phyloP scores from a whole-genome alignment of 2,329 filamentous ascomycete species.

The Elsinoe batatas region DNA sequence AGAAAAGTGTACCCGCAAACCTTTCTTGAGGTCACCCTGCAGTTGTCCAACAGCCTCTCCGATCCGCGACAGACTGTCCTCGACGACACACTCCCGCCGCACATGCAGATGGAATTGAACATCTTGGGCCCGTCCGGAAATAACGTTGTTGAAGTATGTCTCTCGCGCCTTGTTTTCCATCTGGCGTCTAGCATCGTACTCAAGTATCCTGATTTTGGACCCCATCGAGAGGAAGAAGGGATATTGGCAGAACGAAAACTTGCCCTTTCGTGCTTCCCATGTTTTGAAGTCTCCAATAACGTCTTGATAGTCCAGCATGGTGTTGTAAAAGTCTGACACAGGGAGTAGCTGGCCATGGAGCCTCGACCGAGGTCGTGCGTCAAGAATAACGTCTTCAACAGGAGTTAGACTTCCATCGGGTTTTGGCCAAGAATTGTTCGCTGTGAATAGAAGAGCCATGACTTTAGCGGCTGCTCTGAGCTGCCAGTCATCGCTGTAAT shows the following conservation, averaged over 20 bases:
- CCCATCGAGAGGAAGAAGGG: slow-evolving; percentile 86
- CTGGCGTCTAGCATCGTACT: slow-evolving; percentile 77
- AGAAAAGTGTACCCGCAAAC: slow-evolving; percentile 70
- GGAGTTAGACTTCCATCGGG: neutral
- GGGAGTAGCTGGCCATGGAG: slow-evolving; percentile 59
- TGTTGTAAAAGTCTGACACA: slow-evolving; percentile 80
- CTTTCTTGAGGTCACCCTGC: slow-evolving; percentile 82
- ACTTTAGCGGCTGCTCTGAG: slow-evolving; percentile 70
- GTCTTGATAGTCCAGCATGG: slow-evolving; percentile 76
- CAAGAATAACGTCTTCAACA: slow-evolving; percentile 21
- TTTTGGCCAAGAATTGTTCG: slow-evolving; percentile 52
- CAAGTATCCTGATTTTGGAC: slow-evolving; percentile 82
- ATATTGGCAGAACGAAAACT: slow-evolving; percentile 85
- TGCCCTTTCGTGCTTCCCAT: slow-evolving; percentile 66
- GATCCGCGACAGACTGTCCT: slow-evolving; percentile 76
- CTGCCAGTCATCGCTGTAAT: slow-evolving; percentile 82
- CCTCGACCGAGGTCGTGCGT: slow-evolving; percentile 35
- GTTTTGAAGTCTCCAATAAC: slow-evolving; percentile 75
- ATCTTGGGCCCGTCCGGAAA: slow-evolving; percentile 62
- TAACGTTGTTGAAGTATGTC: slow-evolving; percentile 82
- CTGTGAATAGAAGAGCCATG: slow-evolving; percentile 70
- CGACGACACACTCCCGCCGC: slow-evolving; percentile 73
- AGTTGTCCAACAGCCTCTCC: slow-evolving; percentile 74
- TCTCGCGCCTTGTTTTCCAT: slow-evolving; percentile 84
- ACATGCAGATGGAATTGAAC: slow-evolving; percentile 64